These are phyloP conservation scores for Lagenidium sp. DNA, from an alignment of 352 stramenopile species.

Conservation along the genomic window DNA sequence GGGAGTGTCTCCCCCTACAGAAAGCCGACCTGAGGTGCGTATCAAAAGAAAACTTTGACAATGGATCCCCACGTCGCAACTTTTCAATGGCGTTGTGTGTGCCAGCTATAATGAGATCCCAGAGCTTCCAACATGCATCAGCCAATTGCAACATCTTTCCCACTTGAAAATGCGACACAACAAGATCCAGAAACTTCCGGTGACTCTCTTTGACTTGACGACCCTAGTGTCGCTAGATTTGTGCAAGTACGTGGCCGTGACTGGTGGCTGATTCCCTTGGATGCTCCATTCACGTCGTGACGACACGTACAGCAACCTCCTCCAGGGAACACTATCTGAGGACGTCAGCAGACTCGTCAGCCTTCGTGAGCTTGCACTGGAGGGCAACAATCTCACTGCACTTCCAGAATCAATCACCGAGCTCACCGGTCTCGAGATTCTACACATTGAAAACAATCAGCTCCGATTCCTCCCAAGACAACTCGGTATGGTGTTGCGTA, in stretches of 20 bases:
- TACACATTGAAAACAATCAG: conserved; percentile 60
- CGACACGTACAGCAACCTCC: conserved; percentile 36
- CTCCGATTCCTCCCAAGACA: conserved; percentile 28
- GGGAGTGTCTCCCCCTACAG: conserved; percentile 53
- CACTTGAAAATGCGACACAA: conserved; percentile 78
- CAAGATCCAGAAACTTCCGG: conserved; percentile 30
- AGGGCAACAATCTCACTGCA: conserved; percentile 51
- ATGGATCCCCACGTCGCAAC: too few relatives aligned
- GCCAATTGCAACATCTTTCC: conserved; percentile 30
- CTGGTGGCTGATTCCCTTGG: neutral
- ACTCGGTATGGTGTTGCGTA: conserved; percentile 28
- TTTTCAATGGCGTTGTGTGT: neutral
- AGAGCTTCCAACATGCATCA: conserved; percentile 36
- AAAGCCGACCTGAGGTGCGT: conserved; percentile 66
- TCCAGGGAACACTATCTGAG: conserved; percentile 39
- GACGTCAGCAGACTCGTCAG: conserved; percentile 38
- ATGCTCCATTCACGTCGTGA: too few relatives aligned
- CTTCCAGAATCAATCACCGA: conserved; percentile 40
- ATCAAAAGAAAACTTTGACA: too few relatives aligned
- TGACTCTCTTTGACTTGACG: conserved; percentile 43
- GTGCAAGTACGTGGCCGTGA: conserved; percentile 50
- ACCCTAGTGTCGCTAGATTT: conserved; percentile 61
- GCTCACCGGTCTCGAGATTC: conserved; percentile 38
- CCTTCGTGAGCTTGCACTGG: conserved; percentile 47
- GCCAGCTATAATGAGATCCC: conserved; percentile 71